Conservation (phyloP, 2,329 filamentous ascomycete genomes). For the Ophiostoma angusticollis region DNA sequence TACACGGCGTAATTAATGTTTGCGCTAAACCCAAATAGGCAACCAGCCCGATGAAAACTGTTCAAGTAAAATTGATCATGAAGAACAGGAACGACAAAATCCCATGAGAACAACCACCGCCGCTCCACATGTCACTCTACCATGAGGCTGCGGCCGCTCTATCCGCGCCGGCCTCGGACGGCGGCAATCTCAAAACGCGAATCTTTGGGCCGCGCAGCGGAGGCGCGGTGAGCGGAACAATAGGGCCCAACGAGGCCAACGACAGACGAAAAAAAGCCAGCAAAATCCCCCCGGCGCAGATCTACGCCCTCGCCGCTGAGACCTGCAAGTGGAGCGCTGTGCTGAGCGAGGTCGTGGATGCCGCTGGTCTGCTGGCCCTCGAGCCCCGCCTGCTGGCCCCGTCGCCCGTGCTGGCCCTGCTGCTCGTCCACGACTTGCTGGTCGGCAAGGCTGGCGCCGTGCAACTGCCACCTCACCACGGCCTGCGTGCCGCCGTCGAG, state of each 20-base stretch:
- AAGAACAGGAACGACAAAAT: too few relatives aligned
- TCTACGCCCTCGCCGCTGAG: slow-evolving; percentile 80
- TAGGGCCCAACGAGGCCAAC: slow-evolving; percentile 30
- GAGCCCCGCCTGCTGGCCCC: slow-evolving; percentile 66
- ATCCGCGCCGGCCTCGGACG: slow-evolving; percentile 44
- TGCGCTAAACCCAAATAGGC: too few relatives aligned
- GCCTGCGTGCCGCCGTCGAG: slow-evolving; percentile 61
- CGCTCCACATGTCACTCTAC: slow-evolving; percentile 76
- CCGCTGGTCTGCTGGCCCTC: slow-evolving; percentile 57
- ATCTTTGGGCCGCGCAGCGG: slow-evolving; percentile 54
- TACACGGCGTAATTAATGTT: too few relatives aligned
- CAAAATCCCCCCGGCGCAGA: slow-evolving; percentile 65
- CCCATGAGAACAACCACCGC: too few relatives aligned
- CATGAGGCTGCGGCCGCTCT: slow-evolving; percentile 76
- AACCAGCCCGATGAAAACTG: too few relatives aligned
- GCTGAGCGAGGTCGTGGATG: slow-evolving; percentile 81
- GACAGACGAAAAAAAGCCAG: background rate
- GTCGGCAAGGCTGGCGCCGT: slow-evolving; percentile 66
- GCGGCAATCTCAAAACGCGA: slow-evolving; percentile 77
- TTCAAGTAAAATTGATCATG: too few relatives aligned
- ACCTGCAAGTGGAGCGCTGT: slow-evolving; percentile 82
- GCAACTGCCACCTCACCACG: slow-evolving; percentile 66
- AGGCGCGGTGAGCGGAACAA: too few relatives aligned
- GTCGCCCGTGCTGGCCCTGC: slow-evolving; percentile 59
- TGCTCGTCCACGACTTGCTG: slow-evolving; percentile 78